Evolutionary conservation across 192 early-diverging fungal genomes (phyloP), one percentile per base, ranked within the genome.

Genomic region (Umbelopsis vinacea): DNA sequence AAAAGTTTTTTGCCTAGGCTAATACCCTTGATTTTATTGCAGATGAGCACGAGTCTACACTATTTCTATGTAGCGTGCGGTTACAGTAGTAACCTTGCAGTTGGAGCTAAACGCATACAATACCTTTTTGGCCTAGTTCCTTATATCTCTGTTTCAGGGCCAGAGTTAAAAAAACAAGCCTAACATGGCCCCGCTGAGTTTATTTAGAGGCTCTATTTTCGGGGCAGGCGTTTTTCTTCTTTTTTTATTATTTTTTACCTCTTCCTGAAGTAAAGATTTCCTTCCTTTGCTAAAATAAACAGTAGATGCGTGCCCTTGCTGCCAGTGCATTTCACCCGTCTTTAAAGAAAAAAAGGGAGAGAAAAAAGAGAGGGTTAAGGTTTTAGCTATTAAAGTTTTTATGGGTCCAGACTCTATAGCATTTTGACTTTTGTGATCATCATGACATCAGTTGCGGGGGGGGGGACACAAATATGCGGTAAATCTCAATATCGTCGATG

Each of bases 31-130:
- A n/a, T n/a, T n/a, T n/a, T 11, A 1, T 43, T 43, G 40, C 68
- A 77, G 76, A 77, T 77, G 76, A 72, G 66, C 21, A 69, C 63
- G 11, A 77, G 76, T 63, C 53, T 77, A 29, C 71, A 77, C 54
- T 72, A 68, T 23, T 77, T 77, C 46, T 77, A 72, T 48, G 71
- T 72, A 45, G 71, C 71, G 9, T 60, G 52, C 33, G 71, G 71
- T 43, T 60, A 63, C 17, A 35, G 24, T 63, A 63, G 57, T 35
- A 63, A 63, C 4, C 33, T 63, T 63, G 33, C 29, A 29, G 17
- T 26, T 63, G 57, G 57, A 63, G 33, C 26, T 19, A 63, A 63
- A 15, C 33, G 19, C 26, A 63, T 63, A 14, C 57, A 37, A 38
- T 63, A 63, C 33, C 33, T 63, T 19, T 63, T 35, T 63, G 33